phyloP scores from a whole-genome alignment of 106 monocot species.

The Apostasia ramifera region DNA sequence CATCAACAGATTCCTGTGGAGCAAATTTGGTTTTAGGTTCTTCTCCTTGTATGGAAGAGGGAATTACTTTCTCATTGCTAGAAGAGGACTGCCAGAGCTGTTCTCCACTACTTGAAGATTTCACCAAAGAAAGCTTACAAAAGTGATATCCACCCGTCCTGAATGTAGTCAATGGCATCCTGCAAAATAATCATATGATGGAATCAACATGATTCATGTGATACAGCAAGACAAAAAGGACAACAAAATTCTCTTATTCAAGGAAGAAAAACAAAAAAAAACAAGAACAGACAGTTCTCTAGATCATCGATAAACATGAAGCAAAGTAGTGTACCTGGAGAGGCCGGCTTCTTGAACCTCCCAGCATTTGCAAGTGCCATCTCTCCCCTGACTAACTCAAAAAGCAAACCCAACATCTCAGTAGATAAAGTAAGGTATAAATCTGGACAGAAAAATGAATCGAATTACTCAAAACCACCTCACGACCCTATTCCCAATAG shows the following conservation, averaged over 20 bases:
- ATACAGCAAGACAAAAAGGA: neutral
- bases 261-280: neutral
- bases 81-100: neutral
- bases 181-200: conserved; percentile 13
- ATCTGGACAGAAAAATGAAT: neutral
- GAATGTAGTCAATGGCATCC: conserved; percentile 63
- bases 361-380: conserved; percentile 93
- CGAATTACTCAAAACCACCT: conserved; percentile 30
- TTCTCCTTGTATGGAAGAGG: neutral
- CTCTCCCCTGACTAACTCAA: conserved; percentile 79
- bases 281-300: neutral
- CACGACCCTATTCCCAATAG: conserved; percentile 48
- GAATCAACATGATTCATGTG: conserved; percentile 1
- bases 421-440: neutral
- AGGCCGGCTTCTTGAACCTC: conserved; percentile 63
- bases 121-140: conserved; percentile 89
- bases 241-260: neutral
- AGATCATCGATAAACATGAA: neutral
- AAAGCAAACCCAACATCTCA: neutral
- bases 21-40: conserved; percentile 7
- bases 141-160: conserved; percentile 76
- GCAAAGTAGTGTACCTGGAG: conserved; percentile 34
- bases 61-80: neutral
- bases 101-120: conserved; percentile 12
- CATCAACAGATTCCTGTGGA: conserved; percentile 6